Percentiles rank a stretch among this genome's conserved stretches.
These are phyloP conservation scores for Vachellia collinsii DNA, from an alignment of 306 rosid genomes.

Conservation along the genomic window DNA sequence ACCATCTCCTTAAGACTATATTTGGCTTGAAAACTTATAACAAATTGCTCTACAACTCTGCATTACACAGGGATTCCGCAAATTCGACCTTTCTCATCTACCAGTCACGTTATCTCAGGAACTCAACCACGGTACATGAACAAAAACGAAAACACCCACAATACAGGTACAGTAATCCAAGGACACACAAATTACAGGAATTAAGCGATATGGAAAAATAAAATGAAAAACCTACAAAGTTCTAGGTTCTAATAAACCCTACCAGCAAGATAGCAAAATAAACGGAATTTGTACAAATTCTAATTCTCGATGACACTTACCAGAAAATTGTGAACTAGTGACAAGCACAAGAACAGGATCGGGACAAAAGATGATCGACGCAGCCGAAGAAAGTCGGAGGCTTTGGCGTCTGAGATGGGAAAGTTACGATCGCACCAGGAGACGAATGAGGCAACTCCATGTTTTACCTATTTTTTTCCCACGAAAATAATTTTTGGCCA, in stretches of 20 bases:
- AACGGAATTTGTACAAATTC: not conserved
- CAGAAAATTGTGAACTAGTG: slow-evolving; percentile 93
- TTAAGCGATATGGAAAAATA: not conserved
- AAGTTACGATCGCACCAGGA: not conserved
- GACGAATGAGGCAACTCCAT: not conserved
- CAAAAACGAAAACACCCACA: not conserved
- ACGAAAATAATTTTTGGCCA: not conserved
- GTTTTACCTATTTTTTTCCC: not conserved
- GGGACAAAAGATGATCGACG: not conserved
- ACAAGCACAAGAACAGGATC: not conserved
- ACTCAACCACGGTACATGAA: not conserved
- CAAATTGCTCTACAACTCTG: not conserved
- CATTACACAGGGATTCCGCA: slow-evolving; percentile 8
- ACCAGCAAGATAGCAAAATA: not conserved
- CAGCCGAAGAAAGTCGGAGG: not conserved
- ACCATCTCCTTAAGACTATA: not conserved
- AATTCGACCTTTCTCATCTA: slow-evolving; percentile 6
- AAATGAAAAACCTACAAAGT: slow-evolving; percentile 7
- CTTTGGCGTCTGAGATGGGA: not conserved
- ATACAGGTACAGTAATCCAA: not conserved
- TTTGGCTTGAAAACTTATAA: not conserved
- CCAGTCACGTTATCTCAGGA: not conserved
- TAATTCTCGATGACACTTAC: slow-evolving; percentile 37
- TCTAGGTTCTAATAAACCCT: not conserved
- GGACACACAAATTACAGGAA: not conserved